A percentile compares a stretch with the other conserved stretches of the same genome.
Conservation (phyloP, 495 filamentous ascomycete species). For the Podospora pseudoanserina region DNA sequence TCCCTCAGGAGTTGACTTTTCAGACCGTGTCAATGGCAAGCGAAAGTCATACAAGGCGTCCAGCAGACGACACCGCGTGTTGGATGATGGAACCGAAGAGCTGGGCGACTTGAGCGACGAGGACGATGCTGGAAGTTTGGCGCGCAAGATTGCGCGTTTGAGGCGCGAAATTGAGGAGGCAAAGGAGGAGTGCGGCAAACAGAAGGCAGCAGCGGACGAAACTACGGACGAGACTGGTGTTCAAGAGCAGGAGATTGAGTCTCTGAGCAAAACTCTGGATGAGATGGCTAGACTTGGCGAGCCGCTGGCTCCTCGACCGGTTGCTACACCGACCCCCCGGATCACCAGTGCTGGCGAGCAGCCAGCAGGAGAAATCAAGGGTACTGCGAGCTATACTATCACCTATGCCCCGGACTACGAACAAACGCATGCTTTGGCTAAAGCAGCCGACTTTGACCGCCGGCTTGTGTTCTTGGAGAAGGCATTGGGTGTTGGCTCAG, state of each 20-base stretch:
- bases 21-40: slow-evolving; percentile 72
- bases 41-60: slow-evolving; percentile 76
- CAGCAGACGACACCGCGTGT: slow-evolving; percentile 57
- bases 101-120: slow-evolving; percentile 60
- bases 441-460: slow-evolving; percentile 82
- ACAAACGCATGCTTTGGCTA: slow-evolving; percentile 63
- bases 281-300: slow-evolving; percentile 44
- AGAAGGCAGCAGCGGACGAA: slow-evolving; percentile 39
- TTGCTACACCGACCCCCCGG: slow-evolving; percentile 25
- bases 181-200: slow-evolving; percentile 60
- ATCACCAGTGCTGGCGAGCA: slow-evolving; percentile 11
- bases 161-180: slow-evolving; percentile 75
- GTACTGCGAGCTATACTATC: slow-evolving; percentile 48
- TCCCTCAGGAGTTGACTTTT: slow-evolving; percentile 73
- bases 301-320: slow-evolving; percentile 26
- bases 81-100: slow-evolving; percentile 58
- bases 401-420: slow-evolving; percentile 56
- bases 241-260: slow-evolving; percentile 44
- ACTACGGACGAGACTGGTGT: slow-evolving; percentile 29
- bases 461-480: slow-evolving; percentile 76
- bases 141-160: slow-evolving; percentile 72
- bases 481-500: slow-evolving; percentile 70
- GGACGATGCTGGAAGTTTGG: slow-evolving; percentile 63
- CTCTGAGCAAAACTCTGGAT: slow-evolving; percentile 64
- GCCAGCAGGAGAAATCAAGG: slow-evolving; percentile 9